Conservation (phyloP, 257 asterid species). For the Sherardia arvensis region DNA sequence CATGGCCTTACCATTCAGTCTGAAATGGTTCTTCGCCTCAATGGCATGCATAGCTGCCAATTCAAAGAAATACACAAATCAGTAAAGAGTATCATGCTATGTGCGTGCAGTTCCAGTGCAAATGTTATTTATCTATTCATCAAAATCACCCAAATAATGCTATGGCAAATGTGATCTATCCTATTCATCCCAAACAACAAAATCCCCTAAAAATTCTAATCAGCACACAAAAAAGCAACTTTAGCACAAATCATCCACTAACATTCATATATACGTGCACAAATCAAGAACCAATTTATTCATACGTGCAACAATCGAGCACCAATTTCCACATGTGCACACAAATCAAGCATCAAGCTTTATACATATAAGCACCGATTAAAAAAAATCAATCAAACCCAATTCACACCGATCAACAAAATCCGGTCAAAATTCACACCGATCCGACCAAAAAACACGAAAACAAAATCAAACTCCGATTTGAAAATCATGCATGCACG, state of each 20-base stretch:
- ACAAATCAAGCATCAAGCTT: neutral
- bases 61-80: neutral
- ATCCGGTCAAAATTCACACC: neutral
- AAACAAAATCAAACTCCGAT: neutral
- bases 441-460: neutral
- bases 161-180: no score
- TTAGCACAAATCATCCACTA: neutral
- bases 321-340: neutral
- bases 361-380: neutral
- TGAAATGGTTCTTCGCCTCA: conserved; percentile 32
- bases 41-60: conserved; percentile 25
- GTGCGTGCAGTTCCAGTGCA: neutral
- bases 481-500: conserved; percentile 7
- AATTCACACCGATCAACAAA: neutral
- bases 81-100: neutral
- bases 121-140: neutral
- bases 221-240: neutral
- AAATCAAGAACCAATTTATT: neutral
- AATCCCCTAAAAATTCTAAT: neutral
- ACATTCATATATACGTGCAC: neutral
- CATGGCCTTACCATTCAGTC: conserved; percentile 39
- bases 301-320: neutral
- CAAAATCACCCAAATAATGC: no score
- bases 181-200: no score
- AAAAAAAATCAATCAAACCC: neutral